A percentile compares a stretch with the other conserved stretches of the same genome.
These are phyloP conservation scores for Paecilomyces sp. DNA, from an alignment of 2,329 filamentous ascomycete species.

Conservation along the genomic window DNA sequence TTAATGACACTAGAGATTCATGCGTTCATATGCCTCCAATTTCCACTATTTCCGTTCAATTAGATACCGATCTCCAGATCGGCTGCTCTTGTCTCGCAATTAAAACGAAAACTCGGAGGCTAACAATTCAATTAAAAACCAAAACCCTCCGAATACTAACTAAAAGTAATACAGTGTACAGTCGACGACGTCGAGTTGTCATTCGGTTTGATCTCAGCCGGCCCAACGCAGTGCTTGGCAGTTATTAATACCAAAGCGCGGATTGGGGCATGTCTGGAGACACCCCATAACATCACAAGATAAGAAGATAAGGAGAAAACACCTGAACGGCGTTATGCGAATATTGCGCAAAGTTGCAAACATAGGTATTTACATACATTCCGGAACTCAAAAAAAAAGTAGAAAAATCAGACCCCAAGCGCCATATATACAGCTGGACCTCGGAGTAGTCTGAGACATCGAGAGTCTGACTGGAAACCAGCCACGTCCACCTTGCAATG, in stretches of 20 bases:
- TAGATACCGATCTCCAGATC: background rate
- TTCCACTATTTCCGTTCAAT: background rate
- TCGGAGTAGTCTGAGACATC: background rate
- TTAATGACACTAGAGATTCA: background rate
- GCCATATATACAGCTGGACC: conserved; percentile 10
- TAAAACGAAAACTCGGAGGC: background rate
- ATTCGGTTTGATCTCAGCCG: background rate
- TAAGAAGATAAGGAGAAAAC: background rate
- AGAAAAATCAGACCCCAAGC: conserved; percentile 4
- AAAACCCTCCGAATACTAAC: background rate
- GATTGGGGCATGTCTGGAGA: background rate
- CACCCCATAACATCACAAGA: background rate
- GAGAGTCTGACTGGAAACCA: background rate
- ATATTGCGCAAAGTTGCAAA: background rate
- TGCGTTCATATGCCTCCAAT: background rate
- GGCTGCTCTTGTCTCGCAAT: background rate
- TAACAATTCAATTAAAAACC: background rate
- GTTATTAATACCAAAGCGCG: background rate
- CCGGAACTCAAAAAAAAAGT: conserved; percentile 4
- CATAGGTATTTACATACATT: conserved; percentile 9
- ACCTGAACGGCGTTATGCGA: background rate
- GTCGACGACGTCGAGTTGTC: background rate
- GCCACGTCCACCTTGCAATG: background rate
- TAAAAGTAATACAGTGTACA: background rate
- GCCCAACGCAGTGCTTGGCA: background rate